Percentiles rank a stretch among this genome's conserved stretches.
These are phyloP conservation scores for Xylariales sp. DNA, from an alignment of 2,329 filamentous ascomycete genomes.

Conservation along the genomic window DNA sequence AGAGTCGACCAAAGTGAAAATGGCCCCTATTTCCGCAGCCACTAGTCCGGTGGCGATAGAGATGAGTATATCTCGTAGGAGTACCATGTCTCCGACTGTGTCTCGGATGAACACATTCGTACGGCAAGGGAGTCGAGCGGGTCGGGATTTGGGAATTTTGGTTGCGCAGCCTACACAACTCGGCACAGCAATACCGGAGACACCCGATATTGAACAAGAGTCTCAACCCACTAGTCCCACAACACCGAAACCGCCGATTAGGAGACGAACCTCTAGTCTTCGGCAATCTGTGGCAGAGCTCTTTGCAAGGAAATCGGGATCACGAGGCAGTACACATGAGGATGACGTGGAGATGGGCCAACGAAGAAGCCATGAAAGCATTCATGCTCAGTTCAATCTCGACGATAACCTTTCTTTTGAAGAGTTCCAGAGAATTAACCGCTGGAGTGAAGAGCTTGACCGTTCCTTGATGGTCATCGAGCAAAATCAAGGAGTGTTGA, in stretches of 20 bases:
- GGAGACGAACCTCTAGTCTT: neutral
- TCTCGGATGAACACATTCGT: constrained; percentile 1
- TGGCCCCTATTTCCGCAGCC: constrained; percentile 9
- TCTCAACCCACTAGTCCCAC: neutral
- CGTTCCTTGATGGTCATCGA: constrained; percentile 12
- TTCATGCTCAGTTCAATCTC: constrained; percentile 5
- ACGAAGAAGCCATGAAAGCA: constrained; percentile 1
- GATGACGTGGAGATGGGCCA: constrained; percentile 5
- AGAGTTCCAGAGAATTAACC: constrained; percentile 12
- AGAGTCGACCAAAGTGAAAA: constrained; percentile 8
- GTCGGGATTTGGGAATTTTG: constrained; percentile 3
- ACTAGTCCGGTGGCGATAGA: constrained; percentile 7
- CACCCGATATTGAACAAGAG: neutral
- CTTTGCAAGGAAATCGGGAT: constrained; percentile 1
- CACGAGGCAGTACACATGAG: constrained; percentile 4
- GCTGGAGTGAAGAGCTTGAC: constrained; percentile 10
- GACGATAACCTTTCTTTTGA: constrained; percentile 13
- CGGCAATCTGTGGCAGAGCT: constrained; percentile 3
- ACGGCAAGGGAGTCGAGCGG: constrained; percentile 3
- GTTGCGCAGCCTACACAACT: neutral
- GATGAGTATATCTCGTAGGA: constrained; percentile 5
- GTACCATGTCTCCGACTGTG: neutral
- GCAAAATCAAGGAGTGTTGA: constrained; percentile 14
- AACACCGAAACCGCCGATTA: neutral
- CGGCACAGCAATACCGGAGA: neutral